Percentiles rank a stretch among this genome's conserved stretches.
Conservation (phyloP, 495 filamentous ascomycete species). For the Trypethelium eluteriae region DNA sequence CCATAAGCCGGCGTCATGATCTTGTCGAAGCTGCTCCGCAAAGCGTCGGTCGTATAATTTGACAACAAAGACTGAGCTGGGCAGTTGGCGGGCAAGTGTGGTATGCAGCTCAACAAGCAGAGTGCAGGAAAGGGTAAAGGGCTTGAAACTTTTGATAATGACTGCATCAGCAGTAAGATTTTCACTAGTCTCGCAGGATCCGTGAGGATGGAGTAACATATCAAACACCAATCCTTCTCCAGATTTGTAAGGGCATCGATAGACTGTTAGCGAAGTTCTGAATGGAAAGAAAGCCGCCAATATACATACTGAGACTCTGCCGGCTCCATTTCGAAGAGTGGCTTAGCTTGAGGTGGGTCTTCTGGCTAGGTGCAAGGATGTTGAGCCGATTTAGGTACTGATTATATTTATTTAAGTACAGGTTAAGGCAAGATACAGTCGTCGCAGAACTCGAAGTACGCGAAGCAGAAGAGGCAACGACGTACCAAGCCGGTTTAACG, state of each 20-base stretch:
- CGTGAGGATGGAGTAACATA: neutral
- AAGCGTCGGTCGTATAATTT: conserved; percentile 35
- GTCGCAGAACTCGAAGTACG: neutral
- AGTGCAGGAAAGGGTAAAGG: conserved; percentile 30
- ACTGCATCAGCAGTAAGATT: neutral
- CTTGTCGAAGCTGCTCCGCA: conserved; percentile 27
- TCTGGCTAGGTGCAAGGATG: neutral
- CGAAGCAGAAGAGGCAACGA: neutral
- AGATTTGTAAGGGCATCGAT: conserved; percentile 11
- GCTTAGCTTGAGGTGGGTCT: conserved; percentile 3
- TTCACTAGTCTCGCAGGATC: neutral
- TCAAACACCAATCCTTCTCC: conserved; percentile 7
- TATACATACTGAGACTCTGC: conserved; percentile 12
- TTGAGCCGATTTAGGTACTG: neutral
- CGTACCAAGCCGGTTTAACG: neutral
- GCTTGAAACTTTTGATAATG: conserved; percentile 27
- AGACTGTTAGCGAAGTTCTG: conserved; percentile 2
- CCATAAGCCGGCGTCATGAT: conserved; percentile 25
- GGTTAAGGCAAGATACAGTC: neutral
- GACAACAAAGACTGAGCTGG: conserved; percentile 17
- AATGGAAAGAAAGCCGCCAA: neutral
- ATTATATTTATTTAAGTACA: neutral
- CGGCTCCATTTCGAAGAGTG: conserved; percentile 4
- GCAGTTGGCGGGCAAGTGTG: neutral
- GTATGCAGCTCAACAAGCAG: conserved; percentile 25